A percentile compares a stretch with the other conserved stretches of the same genome.
Conservation (phyloP, 345 rosid species). For the Heritiera littoralis region DNA sequence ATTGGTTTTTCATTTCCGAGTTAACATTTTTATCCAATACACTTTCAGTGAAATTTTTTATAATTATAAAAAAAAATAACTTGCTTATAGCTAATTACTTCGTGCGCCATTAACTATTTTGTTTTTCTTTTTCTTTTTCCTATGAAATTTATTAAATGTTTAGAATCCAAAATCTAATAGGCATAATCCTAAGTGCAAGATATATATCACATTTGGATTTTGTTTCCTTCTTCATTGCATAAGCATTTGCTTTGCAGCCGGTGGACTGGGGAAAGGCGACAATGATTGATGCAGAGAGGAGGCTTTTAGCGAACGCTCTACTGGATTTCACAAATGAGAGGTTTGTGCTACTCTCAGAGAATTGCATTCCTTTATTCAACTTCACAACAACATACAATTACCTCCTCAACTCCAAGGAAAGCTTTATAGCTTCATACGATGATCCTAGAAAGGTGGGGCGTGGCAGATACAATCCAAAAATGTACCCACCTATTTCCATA, state of each 20-base stretch:
- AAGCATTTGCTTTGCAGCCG: too few species aligned
- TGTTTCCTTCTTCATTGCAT: neutral
- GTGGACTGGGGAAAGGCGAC: constrained; percentile 49
- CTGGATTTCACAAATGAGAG: constrained; percentile 41
- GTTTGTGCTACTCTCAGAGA: constrained; percentile 52
- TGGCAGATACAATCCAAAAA: constrained; percentile 47
- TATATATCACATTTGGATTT: too few species aligned
- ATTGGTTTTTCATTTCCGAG: neutral
- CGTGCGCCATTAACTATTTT: too few species aligned
- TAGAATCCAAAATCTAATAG: too few species aligned
- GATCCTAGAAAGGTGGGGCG: constrained; percentile 45
- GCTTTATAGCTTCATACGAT: constrained; percentile 44
- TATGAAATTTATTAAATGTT: too few species aligned
- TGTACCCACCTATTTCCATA: constrained; percentile 43
- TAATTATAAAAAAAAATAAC: too few species aligned
- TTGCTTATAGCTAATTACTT: too few species aligned
- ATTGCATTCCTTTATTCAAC: constrained; percentile 56
- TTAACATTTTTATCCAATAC: too few species aligned
- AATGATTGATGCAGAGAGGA: constrained; percentile 53
- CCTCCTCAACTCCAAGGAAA: constrained; percentile 39
- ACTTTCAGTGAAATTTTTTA: too few species aligned
- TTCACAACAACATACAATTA: constrained; percentile 44
- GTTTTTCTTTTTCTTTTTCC: too few species aligned
- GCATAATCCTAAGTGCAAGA: too few species aligned
- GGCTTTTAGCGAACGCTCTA: constrained; percentile 48